These are phyloP conservation scores for Botrytis cinerea DNA, from an alignment of 2,329 filamentous ascomycete genomes.

Conservation along the genomic window DNA sequence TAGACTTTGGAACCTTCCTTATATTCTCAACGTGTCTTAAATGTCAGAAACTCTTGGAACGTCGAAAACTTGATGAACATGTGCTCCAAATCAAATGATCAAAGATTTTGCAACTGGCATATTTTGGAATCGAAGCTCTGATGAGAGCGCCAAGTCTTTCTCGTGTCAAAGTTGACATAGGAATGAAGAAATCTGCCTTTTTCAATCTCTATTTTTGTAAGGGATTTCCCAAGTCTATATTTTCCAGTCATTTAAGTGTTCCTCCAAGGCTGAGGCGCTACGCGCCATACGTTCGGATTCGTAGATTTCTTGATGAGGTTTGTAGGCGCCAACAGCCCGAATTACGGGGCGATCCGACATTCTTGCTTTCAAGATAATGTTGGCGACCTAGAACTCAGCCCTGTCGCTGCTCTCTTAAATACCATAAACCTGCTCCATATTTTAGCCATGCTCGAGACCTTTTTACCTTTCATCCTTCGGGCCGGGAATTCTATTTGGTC, in stretches of 20 bases:
- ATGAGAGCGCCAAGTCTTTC: background rate
- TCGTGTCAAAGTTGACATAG: background rate
- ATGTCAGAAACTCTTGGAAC: no score
- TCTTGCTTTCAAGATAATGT: background rate
- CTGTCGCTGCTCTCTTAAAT: background rate
- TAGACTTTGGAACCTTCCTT: background rate
- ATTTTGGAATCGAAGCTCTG: background rate
- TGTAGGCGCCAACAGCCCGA: slow-evolving; percentile 4
- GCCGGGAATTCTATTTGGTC: background rate
- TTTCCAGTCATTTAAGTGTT: background rate
- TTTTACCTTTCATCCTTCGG: slow-evolving; percentile 4
- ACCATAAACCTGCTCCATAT: slow-evolving; percentile 11
- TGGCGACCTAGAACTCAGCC: slow-evolving; percentile 1
- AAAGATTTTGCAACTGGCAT: background rate
- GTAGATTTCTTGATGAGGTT: background rate
- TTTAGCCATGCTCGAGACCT: slow-evolving; percentile 14
- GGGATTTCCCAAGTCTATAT: background rate
- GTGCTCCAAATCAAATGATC: background rate
- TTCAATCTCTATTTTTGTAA: background rate
- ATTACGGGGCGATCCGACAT: background rate
- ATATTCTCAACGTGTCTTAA: background rate
- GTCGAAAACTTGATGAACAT: background rate
- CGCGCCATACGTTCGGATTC: background rate
- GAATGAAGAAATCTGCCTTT: background rate
- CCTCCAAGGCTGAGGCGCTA: slow-evolving; percentile 7